phyloP scores from a whole-genome alignment of 1,284 basidiomycete species.

The Cerrena zonata region DNA sequence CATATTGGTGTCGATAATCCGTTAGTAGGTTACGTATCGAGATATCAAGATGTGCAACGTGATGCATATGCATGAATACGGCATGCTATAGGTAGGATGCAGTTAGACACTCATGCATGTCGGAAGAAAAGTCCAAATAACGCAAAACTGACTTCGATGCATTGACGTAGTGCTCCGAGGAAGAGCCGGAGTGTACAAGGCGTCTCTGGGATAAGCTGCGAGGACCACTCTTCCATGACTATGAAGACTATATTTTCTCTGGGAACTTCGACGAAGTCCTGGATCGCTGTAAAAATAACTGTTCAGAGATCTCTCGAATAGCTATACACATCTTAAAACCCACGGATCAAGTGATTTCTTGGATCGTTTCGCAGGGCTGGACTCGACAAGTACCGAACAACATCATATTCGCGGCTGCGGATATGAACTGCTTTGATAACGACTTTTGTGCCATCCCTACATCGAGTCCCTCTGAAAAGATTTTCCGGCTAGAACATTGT shows the following conservation, averaged over 20 bases:
- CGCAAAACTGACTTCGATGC: constrained; percentile 54
- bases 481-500: constrained; percentile 52
- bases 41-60: constrained; percentile 65
- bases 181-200: constrained; percentile 50
- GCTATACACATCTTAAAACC: constrained; percentile 25
- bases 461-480: constrained; percentile 59
- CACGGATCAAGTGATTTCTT: constrained; percentile 72
- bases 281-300: constrained; percentile 41
- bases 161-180: constrained; percentile 54
- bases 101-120: neutral
- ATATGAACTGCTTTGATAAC: constrained; percentile 64
- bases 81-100: constrained; percentile 45
- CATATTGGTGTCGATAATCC: constrained; percentile 55
- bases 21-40: constrained; percentile 64
- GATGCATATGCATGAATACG: constrained; percentile 61
- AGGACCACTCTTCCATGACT: constrained; percentile 75
- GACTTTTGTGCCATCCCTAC: constrained; percentile 45
- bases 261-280: constrained; percentile 53
- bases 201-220: constrained; percentile 47
- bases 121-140: constrained; percentile 1
- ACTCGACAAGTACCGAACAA: constrained; percentile 49
- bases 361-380: constrained; percentile 48
- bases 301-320: neutral
- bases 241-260: constrained; percentile 57
- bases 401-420: constrained; percentile 54